These are phyloP conservation scores for Yamadazyma spencermartinsiae DNA, from an alignment of 1,139 yeast genomes.

Conservation along the genomic window DNA sequence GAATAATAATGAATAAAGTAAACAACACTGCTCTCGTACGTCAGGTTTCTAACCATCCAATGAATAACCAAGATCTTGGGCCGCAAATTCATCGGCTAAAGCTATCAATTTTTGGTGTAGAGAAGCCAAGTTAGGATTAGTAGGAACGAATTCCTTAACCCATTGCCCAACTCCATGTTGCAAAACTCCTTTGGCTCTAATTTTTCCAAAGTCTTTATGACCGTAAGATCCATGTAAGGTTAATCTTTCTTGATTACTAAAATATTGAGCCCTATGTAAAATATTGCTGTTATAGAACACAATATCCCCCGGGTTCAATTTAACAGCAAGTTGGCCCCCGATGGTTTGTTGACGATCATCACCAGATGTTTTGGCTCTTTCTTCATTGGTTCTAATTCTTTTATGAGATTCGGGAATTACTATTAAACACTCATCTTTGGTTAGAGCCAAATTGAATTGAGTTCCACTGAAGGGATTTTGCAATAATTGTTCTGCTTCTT, in stretches of 20 bases:
- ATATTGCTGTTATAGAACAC: slow-evolving; percentile 57
- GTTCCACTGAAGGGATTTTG: slow-evolving; percentile 51
- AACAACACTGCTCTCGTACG: neutral
- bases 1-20: no score
- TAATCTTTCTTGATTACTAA: slow-evolving; percentile 40
- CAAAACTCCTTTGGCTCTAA: slow-evolving; percentile 52
- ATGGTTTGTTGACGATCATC: slow-evolving; percentile 39
- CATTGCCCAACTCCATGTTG: slow-evolving; percentile 58
- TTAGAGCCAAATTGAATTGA: slow-evolving; percentile 55
- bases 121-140: slow-evolving; percentile 32
- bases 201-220: slow-evolving; percentile 42
- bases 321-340: slow-evolving; percentile 42
- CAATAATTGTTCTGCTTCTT: slow-evolving; percentile 43
- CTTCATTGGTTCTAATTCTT: slow-evolving; percentile 48
- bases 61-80: slow-evolving; percentile 43
- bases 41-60: slow-evolving; percentile 35
- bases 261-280: slow-evolving; percentile 52
- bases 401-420: slow-evolving; percentile 55
- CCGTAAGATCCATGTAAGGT: slow-evolving; percentile 60
- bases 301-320: slow-evolving; percentile 53
- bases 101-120: slow-evolving; percentile 37
- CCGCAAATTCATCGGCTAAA: slow-evolving; percentile 42
- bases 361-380: slow-evolving; percentile 40
- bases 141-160: slow-evolving; percentile 44
- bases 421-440: slow-evolving; percentile 50